Percentiles rank a stretch among this genome's conserved stretches.
Evolutionary conservation across 2,329 filamentous ascomycete genomes (phyloP).

Genomic region (Chaetomium sp.): DNA sequence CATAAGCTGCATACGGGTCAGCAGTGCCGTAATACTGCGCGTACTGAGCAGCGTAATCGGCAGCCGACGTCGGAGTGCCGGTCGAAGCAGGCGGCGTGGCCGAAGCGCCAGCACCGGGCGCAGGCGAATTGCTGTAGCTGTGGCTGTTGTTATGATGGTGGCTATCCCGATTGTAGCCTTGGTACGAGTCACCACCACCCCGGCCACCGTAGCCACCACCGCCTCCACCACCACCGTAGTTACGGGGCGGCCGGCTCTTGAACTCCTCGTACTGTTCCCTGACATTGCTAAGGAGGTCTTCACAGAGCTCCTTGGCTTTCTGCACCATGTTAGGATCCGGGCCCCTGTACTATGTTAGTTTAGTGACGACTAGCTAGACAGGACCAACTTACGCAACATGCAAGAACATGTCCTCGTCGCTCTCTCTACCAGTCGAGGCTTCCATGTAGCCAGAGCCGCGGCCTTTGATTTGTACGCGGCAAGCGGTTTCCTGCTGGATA

Average conservation of each 20-base stretch:
- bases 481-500: conserved; percentile 92
- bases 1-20: conserved; percentile 86
- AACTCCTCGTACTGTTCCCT: conserved; percentile 87
- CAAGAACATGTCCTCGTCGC: conserved; percentile 94
- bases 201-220: conserved; percentile 43
- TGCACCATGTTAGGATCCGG: conserved; percentile 86
- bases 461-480: conserved; percentile 97
- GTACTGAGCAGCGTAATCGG: conserved; percentile 79
- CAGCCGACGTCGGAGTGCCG: conserved; percentile 46
- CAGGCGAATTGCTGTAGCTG: conserved; percentile 45
- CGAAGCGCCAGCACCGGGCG: conserved; percentile 43
- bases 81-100: conserved; percentile 47
- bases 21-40: conserved; percentile 71
- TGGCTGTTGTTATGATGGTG: conserved; percentile 44
- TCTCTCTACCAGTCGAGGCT: conserved; percentile 81
- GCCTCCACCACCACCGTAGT: conserved; percentile 39
- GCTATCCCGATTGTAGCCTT: conserved; percentile 36
- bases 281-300: conserved; percentile 84
- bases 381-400: conserved; percentile 77
- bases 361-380: neutral
- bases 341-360: conserved; percentile 60
- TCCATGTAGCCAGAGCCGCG: conserved; percentile 94
- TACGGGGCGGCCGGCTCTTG: conserved; percentile 76
- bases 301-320: conserved; percentile 83
- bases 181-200: conserved; percentile 44